Conservation (phyloP, 2,329 filamentous ascomycete genomes). For the Didymosphaeria variabile region DNA sequence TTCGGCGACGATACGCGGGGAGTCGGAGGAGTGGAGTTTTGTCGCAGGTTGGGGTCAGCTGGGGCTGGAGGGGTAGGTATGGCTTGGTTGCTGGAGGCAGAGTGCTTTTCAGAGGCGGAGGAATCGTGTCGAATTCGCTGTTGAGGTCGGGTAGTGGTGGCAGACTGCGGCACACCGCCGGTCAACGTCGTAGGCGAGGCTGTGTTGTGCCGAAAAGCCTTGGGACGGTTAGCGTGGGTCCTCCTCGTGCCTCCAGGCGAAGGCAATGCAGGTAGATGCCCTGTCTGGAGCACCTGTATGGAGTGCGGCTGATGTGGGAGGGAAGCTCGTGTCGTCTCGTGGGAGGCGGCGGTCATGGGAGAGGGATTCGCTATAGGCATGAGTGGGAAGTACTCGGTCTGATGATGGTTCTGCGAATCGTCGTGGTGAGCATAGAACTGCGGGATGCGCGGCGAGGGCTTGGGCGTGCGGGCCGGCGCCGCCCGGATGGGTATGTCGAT, state of each 20-base stretch:
- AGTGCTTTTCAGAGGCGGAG: constrained; percentile 55
- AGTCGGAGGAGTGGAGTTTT: constrained; percentile 56
- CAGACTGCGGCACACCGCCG: constrained; percentile 51
- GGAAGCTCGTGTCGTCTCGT: constrained; percentile 47
- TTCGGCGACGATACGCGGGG: constrained; percentile 61
- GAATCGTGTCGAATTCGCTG: constrained; percentile 51
- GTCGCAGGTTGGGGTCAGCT: constrained; percentile 54
- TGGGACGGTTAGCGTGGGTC: constrained; percentile 67
- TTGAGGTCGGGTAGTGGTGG: constrained; percentile 39
- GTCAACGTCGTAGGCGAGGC: constrained; percentile 77
- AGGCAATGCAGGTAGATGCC: constrained; percentile 80
- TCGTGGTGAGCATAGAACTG: constrained; percentile 66
- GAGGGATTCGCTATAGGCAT: constrained; percentile 58
- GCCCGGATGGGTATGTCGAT: constrained; percentile 82
- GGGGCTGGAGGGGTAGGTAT: constrained; percentile 64
- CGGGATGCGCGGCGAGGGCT: constrained; percentile 74
- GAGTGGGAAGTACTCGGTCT: constrained; percentile 84
- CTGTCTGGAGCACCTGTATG: constrained; percentile 82
- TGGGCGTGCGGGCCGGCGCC: constrained; percentile 80
- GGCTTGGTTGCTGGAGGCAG: constrained; percentile 57
- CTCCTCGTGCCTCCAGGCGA: constrained; percentile 78
- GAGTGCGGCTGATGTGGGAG: constrained; percentile 60
- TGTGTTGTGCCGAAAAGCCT: constrained; percentile 76
- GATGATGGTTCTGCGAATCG: constrained; percentile 69
- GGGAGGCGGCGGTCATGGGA: constrained; percentile 46